Evolutionary conservation across 768 basidiomycete species (phyloP), one percentile per base, ranked within the genome.

Genomic region (Mrakia hoshinonis): DNA sequence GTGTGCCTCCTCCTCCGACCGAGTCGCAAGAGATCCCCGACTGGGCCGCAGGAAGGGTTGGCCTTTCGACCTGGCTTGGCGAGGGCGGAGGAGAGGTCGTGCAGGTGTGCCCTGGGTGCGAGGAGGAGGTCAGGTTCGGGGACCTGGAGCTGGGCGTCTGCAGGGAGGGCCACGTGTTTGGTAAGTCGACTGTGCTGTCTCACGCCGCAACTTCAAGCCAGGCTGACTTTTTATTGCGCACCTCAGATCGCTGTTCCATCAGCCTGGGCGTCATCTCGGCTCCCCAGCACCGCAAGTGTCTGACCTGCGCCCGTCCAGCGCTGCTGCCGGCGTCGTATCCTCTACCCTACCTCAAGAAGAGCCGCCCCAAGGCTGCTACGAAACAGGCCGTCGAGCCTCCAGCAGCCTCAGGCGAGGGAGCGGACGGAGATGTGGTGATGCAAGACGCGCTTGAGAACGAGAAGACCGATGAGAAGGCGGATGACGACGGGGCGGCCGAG

Each of bases 141-240:
- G 58, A 61, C 22, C 36, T 61, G 0, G 58, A 61, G 58, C 18
- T 61, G 9, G 58, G 58, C 9, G 58, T 61, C 12, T 61, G 58
- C 20, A 61, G 36, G 36, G 58, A 61, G 58, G 58, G 36, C 22
- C 58, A 61, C 36, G 58, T 61, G 11, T 61, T 61, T 20, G 58
- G 58, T 61, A 22, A 61, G 34, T 55, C 54, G n/a, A 3, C 15
- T 61, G 34, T 5, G 15, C 29, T 55, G n/a, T 55, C 54, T n/a
- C 3, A 10, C 26, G 54, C 55, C 2, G 18, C 26, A 34, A 13
- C 2, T 31, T 58, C 15, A n/a, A n/a, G n/a, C n/a, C n/a, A n/a
- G n/a, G 55, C 29, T 58, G 15, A 34, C 11, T 34, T 1, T n/a
- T 58, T 34, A 31, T 15, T 13, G 18, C 3, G 24, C 29, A 4